Evolutionary conservation across 2,329 filamentous ascomycete species (phyloP), one percentile per base, ranked within the genome.

Genomic region (Fusarium brachygibbosum): DNA sequence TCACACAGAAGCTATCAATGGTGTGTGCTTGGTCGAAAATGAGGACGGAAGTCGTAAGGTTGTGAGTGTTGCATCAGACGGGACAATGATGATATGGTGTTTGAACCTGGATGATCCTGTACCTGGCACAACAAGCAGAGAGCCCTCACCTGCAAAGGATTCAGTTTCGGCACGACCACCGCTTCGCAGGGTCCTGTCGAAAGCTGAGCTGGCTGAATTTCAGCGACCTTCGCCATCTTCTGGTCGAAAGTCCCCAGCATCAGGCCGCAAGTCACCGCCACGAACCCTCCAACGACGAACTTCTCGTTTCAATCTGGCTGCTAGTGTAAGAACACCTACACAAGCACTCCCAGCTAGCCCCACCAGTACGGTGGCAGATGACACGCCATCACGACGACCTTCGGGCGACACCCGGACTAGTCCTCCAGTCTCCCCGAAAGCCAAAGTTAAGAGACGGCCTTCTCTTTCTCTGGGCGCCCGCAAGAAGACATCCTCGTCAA

Each of bases 1-100:
- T 2, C 96, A 99, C 73, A 97, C 94, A 0, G 94, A 98, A 76
- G 92, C 94, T 11, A 93, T 99, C 68, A 97, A 93, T 52, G 94
- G 94, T 63, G 89, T 97, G 19, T 87, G 91, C 6, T 81, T 98
- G 19, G 78, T 95, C 13, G 87, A 91, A 56, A 84, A 84, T 10
- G 83, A 85, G 1, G 86, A 87, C 17, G 82, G 84, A 17, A 80
- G 82, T 28, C 86, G 86, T 53, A 86, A 85, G 63, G 81, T 93
- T 41, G 87, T 95, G 53, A 94, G 91, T 69, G 91, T 92, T 32
- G 93, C 91, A 3, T 88, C 91, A 7, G 93, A 96, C 77, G 92
- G 92, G 2, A 93, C 92, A 0, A 90, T 95, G 68, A 94, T 95
- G 91, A 88, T 94, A 29, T 96, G 93, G 91, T 82, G 81, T 3